Percentiles rank a stretch among this genome's conserved stretches.
Evolutionary conservation across 78 protist genomes (phyloP).

Genomic region (Goniomonas avonlea): DNA sequence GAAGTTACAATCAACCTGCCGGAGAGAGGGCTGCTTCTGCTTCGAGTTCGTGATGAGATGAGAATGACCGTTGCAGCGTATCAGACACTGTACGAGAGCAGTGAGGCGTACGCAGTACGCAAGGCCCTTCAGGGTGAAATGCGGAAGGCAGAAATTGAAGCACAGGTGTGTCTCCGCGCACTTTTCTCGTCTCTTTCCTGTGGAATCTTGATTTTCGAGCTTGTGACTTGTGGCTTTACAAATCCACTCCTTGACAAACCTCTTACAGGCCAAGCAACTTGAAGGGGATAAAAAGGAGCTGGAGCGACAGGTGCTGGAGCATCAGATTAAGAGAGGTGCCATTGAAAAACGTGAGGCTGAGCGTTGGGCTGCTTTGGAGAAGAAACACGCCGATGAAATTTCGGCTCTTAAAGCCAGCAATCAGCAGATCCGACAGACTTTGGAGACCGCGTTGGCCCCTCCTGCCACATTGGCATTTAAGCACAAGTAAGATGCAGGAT

Average conservation of each 20-base stretch:
- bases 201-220: neutral
- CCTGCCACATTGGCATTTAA: no score
- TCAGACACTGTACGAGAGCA: conserved; percentile 49
- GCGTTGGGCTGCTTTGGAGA: neutral
- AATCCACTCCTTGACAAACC: neutral
- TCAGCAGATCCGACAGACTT: conserved; percentile 36
- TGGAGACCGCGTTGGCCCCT: no score
- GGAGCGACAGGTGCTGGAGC: conserved; percentile 1
- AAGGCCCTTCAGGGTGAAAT: conserved; percentile 44
- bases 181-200: no score
- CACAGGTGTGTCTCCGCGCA: neutral
- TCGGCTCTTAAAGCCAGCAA: neutral
- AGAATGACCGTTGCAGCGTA: conserved; percentile 42
- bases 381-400: conserved; percentile 32
- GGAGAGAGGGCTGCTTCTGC: conserved; percentile 44
- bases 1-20: conserved; percentile 49
- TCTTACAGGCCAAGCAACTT: neutral
- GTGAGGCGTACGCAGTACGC: conserved; percentile 39
- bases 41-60: conserved; percentile 38
- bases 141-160: conserved; percentile 9
- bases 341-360: conserved; percentile 24
- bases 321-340: neutral
- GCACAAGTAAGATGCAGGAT: no score
- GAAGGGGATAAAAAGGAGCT: neutral
- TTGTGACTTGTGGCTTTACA: neutral